Percentiles rank a stretch among this genome's conserved stretches.
These are phyloP conservation scores for Rhodotorula mucilaginosa DNA, from an alignment of 1,284 basidiomycete genomes.

Conservation along the genomic window DNA sequence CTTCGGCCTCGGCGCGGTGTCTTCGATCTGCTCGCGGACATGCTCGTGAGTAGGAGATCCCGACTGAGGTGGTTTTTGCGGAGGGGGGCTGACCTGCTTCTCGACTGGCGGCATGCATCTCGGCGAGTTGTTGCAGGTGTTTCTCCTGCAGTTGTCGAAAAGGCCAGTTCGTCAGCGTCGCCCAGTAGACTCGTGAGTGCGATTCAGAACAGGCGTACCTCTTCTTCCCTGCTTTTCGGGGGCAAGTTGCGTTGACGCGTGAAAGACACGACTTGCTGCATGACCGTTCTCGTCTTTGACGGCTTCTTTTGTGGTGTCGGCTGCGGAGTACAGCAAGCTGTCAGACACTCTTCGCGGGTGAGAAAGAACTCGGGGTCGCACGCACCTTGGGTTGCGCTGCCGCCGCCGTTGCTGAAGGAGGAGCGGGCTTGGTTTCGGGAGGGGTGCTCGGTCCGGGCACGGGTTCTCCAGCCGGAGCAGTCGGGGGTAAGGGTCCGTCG, in stretches of 20 bases:
- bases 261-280: constrained; percentile 43
- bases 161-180: too few species aligned
- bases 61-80: neutral
- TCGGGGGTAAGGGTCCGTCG: neutral
- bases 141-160: constrained; percentile 27
- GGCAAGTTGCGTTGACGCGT: constrained; percentile 45
- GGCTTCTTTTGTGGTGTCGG: constrained; percentile 15
- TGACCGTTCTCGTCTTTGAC: constrained; percentile 17
- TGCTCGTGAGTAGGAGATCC: neutral
- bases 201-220: constrained; percentile 28
- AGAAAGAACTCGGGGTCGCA: neutral
- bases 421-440: neutral
- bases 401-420: neutral
- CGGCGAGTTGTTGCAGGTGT: constrained; percentile 41
- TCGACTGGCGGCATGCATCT: constrained; percentile 41
- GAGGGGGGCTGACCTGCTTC: constrained; percentile 29
- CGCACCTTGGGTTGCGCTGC: neutral
- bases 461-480: neutral
- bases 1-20: constrained; percentile 6
- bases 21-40: constrained; percentile 20
- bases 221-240: constrained; percentile 43
- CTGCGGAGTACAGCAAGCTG: too few species aligned
- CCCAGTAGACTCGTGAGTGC: too few species aligned
- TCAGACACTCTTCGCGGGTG: neutral
- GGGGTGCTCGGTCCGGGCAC: neutral